Evolutionary conservation across 2,329 filamentous ascomycete species (phyloP).

Genomic region (Penicillium olsonii): DNA sequence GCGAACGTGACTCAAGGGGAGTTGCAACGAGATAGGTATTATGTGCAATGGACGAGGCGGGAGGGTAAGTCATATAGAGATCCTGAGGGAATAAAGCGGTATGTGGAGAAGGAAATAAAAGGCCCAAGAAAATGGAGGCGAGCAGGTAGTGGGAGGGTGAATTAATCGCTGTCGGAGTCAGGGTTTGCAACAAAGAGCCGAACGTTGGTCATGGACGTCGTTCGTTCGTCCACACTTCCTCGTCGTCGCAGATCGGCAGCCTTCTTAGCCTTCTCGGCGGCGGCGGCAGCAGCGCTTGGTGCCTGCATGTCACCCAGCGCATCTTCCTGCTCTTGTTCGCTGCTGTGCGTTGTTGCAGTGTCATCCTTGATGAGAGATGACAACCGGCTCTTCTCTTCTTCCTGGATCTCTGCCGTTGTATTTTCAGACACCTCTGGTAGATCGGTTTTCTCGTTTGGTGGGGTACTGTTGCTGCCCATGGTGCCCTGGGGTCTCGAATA

Average conservation of each 20-base stretch:
- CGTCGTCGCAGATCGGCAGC: constrained; percentile 48
- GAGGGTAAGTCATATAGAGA: constrained; percentile 13
- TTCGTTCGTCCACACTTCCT: constrained; percentile 52
- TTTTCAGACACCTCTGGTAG: constrained; percentile 47
- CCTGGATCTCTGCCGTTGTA: constrained; percentile 30
- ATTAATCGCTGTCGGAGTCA: constrained; percentile 44
- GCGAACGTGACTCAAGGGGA: constrained; percentile 6
- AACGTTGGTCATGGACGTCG: constrained; percentile 49
- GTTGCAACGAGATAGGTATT: constrained; percentile 21
- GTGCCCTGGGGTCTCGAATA: constrained; percentile 47
- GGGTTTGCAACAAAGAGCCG: constrained; percentile 52
- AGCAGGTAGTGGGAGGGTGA: background rate
- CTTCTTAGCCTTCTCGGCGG: constrained; percentile 42
- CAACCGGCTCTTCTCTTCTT: constrained; percentile 28
- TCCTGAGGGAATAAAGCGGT: constrained; percentile 17
- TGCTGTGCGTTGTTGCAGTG: constrained; percentile 32
- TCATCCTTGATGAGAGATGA: constrained; percentile 31
- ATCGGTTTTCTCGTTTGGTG: constrained; percentile 48
- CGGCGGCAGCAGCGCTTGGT: constrained; percentile 41
- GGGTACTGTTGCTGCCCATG: constrained; percentile 55
- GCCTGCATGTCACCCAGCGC: constrained; percentile 54
- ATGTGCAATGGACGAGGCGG: constrained; percentile 22
- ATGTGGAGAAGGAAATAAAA: constrained; percentile 1
- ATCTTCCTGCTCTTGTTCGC: constrained; percentile 53
- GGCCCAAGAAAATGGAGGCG: constrained; percentile 3